These are phyloP conservation scores for Yamadazyma nakazawae DNA, from an alignment of 805 yeast genomes.

Conservation along the genomic window DNA sequence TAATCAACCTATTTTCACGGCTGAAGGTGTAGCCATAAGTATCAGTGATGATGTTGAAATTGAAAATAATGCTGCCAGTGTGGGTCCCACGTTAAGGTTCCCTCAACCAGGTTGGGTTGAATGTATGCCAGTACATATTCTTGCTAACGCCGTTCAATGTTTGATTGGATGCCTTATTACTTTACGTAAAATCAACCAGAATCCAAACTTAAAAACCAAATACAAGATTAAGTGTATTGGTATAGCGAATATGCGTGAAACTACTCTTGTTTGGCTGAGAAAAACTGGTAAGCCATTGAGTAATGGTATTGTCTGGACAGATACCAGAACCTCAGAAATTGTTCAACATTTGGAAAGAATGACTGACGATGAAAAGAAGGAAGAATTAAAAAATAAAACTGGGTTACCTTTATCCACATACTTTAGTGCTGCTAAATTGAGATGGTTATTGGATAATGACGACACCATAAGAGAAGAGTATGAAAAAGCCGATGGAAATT, in stretches of 20 bases:
- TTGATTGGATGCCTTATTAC: slow-evolving; percentile 60
- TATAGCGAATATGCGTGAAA: slow-evolving; percentile 94
- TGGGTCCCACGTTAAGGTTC: slow-evolving; percentile 68
- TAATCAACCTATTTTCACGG: slow-evolving; percentile 60
- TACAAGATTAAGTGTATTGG: slow-evolving; percentile 74
- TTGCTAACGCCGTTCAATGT: slow-evolving; percentile 79
- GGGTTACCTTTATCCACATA: slow-evolving; percentile 91
- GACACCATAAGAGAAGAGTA: slow-evolving; percentile 63
- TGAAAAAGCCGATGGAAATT: slow-evolving; percentile 62
- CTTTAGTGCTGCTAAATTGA: slow-evolving; percentile 84
- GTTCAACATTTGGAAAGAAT: slow-evolving; percentile 59
- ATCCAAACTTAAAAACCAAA: slow-evolving; percentile 48
- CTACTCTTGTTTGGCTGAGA: slow-evolving; percentile 84
- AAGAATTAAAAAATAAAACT: slow-evolving; percentile 57
- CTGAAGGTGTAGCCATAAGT: slow-evolving; percentile 70
- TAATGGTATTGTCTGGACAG: slow-evolving; percentile 96
- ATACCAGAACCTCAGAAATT: slow-evolving; percentile 76
- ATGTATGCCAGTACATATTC: slow-evolving; percentile 80
- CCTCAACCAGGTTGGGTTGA: slow-evolving; percentile 94
- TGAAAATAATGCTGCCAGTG: slow-evolving; percentile 51
- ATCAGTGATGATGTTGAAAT: slow-evolving; percentile 57
- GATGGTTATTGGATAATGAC: slow-evolving; percentile 85
- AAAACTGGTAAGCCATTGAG: slow-evolving; percentile 78
- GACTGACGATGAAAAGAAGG: slow-evolving; percentile 53
- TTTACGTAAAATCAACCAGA: slow-evolving; percentile 53